Conservation (phyloP, 148 eudicot genomes). For the Rhododendron vialii region DNA sequence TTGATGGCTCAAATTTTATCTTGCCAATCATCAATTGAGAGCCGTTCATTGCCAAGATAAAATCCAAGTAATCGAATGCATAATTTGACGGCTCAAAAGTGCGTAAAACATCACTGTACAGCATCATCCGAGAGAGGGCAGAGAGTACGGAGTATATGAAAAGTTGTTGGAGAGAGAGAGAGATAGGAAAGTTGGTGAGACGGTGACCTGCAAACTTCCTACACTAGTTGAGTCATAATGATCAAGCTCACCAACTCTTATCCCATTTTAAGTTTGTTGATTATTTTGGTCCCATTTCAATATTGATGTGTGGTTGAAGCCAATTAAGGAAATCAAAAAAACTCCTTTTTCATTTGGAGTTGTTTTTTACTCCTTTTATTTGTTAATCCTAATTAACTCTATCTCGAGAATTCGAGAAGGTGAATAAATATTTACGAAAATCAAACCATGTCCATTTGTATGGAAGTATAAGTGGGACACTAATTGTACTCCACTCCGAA, state of each 20-base stretch:
- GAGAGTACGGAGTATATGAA: background rate
- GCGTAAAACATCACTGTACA: too few species aligned
- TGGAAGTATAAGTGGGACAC: too few species aligned
- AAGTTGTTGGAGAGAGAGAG: background rate
- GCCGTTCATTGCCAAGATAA: too few species aligned
- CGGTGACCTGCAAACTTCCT: background rate
- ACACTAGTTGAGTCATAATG: background rate
- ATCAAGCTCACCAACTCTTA: background rate
- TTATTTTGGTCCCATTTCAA: background rate
- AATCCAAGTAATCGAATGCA: rapidly evolving
- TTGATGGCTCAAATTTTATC: too few species aligned
- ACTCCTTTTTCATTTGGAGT: background rate
- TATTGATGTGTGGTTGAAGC: background rate
- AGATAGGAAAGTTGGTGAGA: slow-evolving; percentile 18
- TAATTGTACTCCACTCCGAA: too few species aligned
- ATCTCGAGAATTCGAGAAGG: too few species aligned
- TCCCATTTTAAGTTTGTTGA: background rate
- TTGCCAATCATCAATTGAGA: too few species aligned
- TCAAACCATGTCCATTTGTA: too few species aligned
- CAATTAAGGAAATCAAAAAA: background rate
- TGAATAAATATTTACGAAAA: too few species aligned
- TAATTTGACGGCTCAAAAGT: rapidly evolving
- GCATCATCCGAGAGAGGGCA: too few species aligned
- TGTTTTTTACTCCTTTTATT: too few species aligned
- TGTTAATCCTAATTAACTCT: too few species aligned